Evolutionary conservation across 306 rosid genomes (phyloP), one percentile per base, ranked within the genome.

Genomic region (Quercus mongolica): DNA sequence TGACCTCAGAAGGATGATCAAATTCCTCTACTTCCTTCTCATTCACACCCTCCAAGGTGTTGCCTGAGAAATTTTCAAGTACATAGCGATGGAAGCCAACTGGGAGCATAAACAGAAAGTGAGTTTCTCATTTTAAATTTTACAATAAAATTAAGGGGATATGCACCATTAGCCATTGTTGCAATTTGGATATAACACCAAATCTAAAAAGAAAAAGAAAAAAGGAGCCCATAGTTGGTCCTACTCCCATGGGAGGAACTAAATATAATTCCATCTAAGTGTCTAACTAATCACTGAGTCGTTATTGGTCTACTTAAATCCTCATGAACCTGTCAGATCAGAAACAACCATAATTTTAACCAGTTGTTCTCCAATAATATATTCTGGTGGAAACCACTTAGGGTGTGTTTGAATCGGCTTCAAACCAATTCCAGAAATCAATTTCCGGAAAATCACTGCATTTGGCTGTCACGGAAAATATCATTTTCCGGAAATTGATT

Each of bases 1-100:
- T 84, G 79, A 95, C 99, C 99, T 95, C 99, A 14, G 94, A 86
- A 79, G 96, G 88, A 84, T 94, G 89, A 81, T 89, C 98, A 73
- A 93, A 93, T 78, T 90, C 98, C 76, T 87, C 57, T 51, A 85
- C 97, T 85, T 92, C 94, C 46, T 21, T 80, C 77, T 85, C 96
- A 38, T 67, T 85, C 79, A 78, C 56, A 71, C 87, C 90, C 75
- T 88, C 93, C 26, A 77, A 74, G 26, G 86, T 79, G 51, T 87
- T 78, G 3, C 85, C 90, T 3, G 88, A 86, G 84, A 89, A 89
- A 85, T 89, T 87, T 82, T 91, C 97, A n/a, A 95, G 61, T 54
- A 83, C 69, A 56, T 84, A 95, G 54, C 88, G 94, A 85, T 95
- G 98, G 80, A 86, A 89, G 71, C 99, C 99, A 75, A 91, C 99